These are phyloP conservation scores for Tuber borchii DNA, from an alignment of 495 filamentous ascomycete genomes.

Conservation along the genomic window DNA sequence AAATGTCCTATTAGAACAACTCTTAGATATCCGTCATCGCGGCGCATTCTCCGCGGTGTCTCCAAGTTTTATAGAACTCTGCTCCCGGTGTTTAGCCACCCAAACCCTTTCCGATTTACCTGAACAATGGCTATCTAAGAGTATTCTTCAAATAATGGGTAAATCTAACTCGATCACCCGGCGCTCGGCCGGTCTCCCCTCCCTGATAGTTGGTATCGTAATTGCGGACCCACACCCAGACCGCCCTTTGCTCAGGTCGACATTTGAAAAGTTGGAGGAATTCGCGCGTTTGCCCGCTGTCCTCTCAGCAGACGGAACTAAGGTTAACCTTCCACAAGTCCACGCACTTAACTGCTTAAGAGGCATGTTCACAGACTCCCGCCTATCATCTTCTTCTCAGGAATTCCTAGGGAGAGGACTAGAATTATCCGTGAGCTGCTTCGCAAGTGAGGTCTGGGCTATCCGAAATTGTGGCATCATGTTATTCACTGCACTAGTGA, in stretches of 20 bases:
- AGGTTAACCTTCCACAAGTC: slow-evolving; percentile 73
- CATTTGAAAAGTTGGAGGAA: slow-evolving; percentile 43
- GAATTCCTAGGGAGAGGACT: slow-evolving; percentile 63
- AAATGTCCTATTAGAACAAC: slow-evolving; percentile 65
- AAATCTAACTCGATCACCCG: slow-evolving; percentile 57
- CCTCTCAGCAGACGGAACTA: slow-evolving; percentile 43
- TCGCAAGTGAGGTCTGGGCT: slow-evolving; percentile 70
- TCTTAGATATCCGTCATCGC: slow-evolving; percentile 76
- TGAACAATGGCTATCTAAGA: slow-evolving; percentile 26
- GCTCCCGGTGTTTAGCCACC: slow-evolving; percentile 54
- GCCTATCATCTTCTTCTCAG: slow-evolving; percentile 58
- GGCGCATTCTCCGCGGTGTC: slow-evolving; percentile 93
- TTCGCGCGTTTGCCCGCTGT: slow-evolving; percentile 54
- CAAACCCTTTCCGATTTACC: slow-evolving; percentile 46
- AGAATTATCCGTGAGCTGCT: slow-evolving; percentile 63
- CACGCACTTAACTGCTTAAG: slow-evolving; percentile 89
- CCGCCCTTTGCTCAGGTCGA: slow-evolving; percentile 47
- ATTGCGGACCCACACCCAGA: slow-evolving; percentile 52
- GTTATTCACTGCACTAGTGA: slow-evolving; percentile 75
- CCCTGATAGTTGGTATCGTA: slow-evolving; percentile 71
- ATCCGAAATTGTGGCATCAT: slow-evolving; percentile 89
- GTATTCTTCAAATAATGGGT: slow-evolving; percentile 17
- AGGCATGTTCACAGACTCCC: slow-evolving; percentile 74
- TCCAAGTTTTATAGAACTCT: slow-evolving; percentile 75
- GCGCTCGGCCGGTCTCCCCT: slow-evolving; percentile 84